phyloP scores from a whole-genome alignment of 176 grass and related monocot genomes.

The Bolboschoenus planiculmis region DNA sequence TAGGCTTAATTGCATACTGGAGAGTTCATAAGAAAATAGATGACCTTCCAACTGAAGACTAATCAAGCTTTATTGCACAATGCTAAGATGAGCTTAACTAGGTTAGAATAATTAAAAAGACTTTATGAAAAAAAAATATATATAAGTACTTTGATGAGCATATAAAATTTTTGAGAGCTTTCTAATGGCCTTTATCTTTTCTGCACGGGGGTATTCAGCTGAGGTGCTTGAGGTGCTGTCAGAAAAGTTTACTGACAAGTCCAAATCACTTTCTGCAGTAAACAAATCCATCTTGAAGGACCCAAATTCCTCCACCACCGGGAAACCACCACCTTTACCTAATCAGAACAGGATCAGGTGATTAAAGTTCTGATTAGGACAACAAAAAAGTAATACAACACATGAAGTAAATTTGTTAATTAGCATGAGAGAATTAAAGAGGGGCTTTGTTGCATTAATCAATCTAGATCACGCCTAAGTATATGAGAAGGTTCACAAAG shows the following conservation, averaged over 20 bases:
- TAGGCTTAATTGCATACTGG: background rate
- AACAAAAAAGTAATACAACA: constrained; percentile 7
- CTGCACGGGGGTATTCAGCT: constrained; percentile 31
- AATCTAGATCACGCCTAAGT: background rate
- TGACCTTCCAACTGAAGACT: background rate
- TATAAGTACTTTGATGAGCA: constrained; percentile 65
- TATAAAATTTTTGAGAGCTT: constrained; percentile 61
- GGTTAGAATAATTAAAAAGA: background rate
- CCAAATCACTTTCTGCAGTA: constrained; percentile 73
- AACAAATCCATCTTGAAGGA: constrained; percentile 96
- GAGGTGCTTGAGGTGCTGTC: constrained; percentile 18
- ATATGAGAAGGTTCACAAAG: background rate
- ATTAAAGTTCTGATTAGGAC: background rate
- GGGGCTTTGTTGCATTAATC: background rate
- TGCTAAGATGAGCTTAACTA: background rate
- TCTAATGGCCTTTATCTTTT: constrained; percentile 49
- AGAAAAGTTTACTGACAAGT: constrained; percentile 80
- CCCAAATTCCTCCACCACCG: constrained; percentile 71
- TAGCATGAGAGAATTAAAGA: background rate
- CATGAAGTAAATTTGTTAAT: background rate
- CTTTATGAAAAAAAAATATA: constrained; percentile 20
- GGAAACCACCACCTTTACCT: constrained; percentile 54
- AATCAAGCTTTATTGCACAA: background rate
- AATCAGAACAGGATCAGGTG: background rate
- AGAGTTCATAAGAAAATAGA: background rate